Conservation (phyloP, 805 yeast species). For the Starmerella gropengiesseri region DNA sequence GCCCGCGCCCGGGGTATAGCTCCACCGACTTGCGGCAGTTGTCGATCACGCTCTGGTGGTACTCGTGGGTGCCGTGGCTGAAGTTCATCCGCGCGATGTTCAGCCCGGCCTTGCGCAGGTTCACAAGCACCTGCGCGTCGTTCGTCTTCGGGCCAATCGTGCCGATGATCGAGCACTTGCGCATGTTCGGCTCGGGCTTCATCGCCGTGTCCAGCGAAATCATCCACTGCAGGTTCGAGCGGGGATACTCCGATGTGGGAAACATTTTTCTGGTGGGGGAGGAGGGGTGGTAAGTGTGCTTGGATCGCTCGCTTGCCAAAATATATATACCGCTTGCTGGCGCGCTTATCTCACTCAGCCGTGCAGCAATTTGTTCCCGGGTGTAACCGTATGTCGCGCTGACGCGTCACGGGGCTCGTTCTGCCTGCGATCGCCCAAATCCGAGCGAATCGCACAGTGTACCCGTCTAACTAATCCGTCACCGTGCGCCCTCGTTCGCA, state of each 20-base stretch:
- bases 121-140: constrained; percentile 68
- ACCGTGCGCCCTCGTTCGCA: neutral
- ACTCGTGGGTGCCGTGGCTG: constrained; percentile 95
- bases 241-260: constrained; percentile 24
- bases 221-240: constrained; percentile 61
- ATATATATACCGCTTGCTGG: neutral
- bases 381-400: constrained; percentile 5
- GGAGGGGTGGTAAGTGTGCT: no score
- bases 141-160: constrained; percentile 99
- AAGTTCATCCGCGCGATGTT: constrained; percentile 98
- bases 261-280: constrained; percentile 10
- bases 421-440: constrained; percentile 8
- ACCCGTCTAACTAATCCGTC: neutral
- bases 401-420: constrained; percentile 6
- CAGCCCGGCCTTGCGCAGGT: constrained; percentile 91
- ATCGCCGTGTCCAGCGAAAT: constrained; percentile 59
- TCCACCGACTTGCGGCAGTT: constrained; percentile 91
- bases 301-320: no score
- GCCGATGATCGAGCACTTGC: constrained; percentile 96
- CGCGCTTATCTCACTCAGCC: constrained; percentile 3
- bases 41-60: constrained; percentile 94
- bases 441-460: constrained; percentile 6
- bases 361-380: constrained; percentile 1
- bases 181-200: constrained; percentile 66
- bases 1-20: constrained; percentile 86